phyloP scores from a whole-genome alignment of 2,329 filamentous ascomycete species.

The Talaromyces albobiverticillius region DNA sequence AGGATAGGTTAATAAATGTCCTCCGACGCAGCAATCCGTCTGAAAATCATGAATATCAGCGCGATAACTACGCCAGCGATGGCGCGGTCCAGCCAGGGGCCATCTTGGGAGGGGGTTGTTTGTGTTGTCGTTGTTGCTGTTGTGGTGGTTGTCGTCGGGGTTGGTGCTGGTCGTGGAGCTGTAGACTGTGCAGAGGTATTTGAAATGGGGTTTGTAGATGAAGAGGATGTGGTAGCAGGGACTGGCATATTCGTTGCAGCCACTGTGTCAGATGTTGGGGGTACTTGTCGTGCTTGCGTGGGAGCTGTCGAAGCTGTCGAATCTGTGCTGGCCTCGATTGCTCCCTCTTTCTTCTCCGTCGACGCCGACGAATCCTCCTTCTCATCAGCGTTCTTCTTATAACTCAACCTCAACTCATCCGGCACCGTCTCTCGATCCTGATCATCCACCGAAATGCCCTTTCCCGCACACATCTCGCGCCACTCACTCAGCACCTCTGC shows the following conservation, averaged over 20 bases:
- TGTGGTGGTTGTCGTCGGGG: constrained; percentile 34
- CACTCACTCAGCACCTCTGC: constrained; percentile 70
- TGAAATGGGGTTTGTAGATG: neutral
- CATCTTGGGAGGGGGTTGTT: constrained; percentile 39
- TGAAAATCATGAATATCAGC: constrained; percentile 66
- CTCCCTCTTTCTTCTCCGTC: neutral
- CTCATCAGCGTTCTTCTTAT: constrained; percentile 47
- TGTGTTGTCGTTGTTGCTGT: constrained; percentile 39
- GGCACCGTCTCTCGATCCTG: constrained; percentile 37
- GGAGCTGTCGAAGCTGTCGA: neutral
- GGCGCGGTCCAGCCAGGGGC: constrained; percentile 75
- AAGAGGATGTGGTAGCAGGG: neutral
- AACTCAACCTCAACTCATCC: constrained; percentile 62
- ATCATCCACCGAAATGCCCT: constrained; percentile 38
- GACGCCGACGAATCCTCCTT: neutral
- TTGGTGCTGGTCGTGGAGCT: constrained; percentile 15
- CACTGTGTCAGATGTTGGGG: neutral
- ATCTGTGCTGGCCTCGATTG: neutral
- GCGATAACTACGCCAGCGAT: constrained; percentile 71
- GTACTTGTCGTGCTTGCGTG: neutral
- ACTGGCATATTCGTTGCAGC: constrained; percentile 4
- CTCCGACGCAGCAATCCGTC: constrained; percentile 37
- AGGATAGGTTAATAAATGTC: constrained; percentile 5
- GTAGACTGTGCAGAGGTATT: neutral
- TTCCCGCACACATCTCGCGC: constrained; percentile 55